Base-by-base conservation (phyloP, 208 protist genomes). In the Sergeia podlipaevii region DNA sequence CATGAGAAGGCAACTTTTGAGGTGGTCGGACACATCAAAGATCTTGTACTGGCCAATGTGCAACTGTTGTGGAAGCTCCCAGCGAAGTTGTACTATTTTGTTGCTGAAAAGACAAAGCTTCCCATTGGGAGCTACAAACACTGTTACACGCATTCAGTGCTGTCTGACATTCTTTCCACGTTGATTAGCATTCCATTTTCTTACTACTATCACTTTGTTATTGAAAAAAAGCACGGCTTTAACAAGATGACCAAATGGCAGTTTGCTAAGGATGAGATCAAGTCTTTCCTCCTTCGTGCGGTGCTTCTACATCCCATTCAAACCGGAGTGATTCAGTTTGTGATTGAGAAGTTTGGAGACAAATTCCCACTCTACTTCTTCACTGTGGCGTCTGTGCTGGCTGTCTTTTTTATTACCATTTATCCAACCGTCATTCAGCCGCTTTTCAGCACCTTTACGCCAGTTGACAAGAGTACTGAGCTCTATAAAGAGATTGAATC, bases 371-470 rank as follows among this genome's bases (percentile, higher is more conserved):
- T 95, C 5, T 95, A 92, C 64, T 57, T 89, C 18, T 93, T 85
- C 45, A 13, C 49, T 4, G 73, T 38, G 1, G 44, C 69, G 24
- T 52, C 76, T 0, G 44, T 52, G n/a, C 24, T 95, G 47, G 15
- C 61, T 8, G 33, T 81, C 4, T n/a, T 57, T 3, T 74, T 78
- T 37, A 69, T 77, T 1, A 70, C 76, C 29, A 50, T 94, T 10
- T 87, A 68, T 63, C 85, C 84, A 1, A 77, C 65, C 6, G 50
- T 89, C 39, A 96, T 97, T 42, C 70, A 75, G 56, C 89, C 92
- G 3, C 60, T 97, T 5, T 97, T 97, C 72, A 94, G 95, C 73
- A 89, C 57, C 29, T 97, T 85, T 56, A 82, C 64, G 3, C 65
- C 65, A 2, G 58, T 94, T 15, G 53, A 69, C 20, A 53, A 74